These are phyloP conservation scores for Ophiognomonia clavigignenti-juglandacearum DNA, from an alignment of 2,329 filamentous ascomycete species.

Conservation along the genomic window DNA sequence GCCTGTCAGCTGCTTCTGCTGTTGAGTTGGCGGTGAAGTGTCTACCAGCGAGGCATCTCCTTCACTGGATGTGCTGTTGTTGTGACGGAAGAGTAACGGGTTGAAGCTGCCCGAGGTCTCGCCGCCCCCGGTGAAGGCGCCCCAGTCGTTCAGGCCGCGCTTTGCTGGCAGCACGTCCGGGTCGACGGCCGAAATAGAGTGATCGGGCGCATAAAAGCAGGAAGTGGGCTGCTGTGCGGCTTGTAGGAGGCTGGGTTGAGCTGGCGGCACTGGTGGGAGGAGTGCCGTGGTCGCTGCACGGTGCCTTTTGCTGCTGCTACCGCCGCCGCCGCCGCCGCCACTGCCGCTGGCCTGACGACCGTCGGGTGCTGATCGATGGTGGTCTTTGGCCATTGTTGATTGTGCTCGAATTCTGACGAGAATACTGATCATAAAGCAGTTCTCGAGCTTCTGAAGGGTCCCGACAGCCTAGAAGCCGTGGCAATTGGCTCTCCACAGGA, in stretches of 20 bases:
- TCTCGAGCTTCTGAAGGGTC: too few relatives aligned
- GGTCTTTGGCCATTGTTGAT: background rate
- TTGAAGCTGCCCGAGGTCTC: constrained; percentile 6
- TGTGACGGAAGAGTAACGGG: constrained; percentile 6
- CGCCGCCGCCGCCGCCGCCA: background rate
- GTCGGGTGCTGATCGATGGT: background rate
- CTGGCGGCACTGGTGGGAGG: constrained; percentile 1
- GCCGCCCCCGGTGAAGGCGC: constrained; percentile 4
- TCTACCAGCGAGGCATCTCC: too few relatives aligned
- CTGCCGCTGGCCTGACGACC: background rate
- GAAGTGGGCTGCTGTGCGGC: constrained; percentile 3
- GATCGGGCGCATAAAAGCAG: too few relatives aligned
- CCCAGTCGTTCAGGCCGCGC: constrained; percentile 11
- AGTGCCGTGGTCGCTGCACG: background rate
- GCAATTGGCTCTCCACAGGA: too few relatives aligned
- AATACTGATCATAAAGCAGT: too few relatives aligned
- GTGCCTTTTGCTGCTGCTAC: constrained; percentile 1
- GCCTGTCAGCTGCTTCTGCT: background rate
- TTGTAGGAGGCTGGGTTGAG: constrained; percentile 4
- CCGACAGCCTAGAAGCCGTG: too few relatives aligned
- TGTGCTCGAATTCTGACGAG: too few relatives aligned
- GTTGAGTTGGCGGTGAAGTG: too few relatives aligned
- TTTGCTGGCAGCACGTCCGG: constrained; percentile 5
- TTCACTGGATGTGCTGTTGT: too few relatives aligned
- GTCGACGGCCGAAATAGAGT: background rate